Percentiles rank a stretch among this genome's conserved stretches.
phyloP scores from a whole-genome alignment of 2,329 filamentous ascomycete species.

The Exophiala sp. region DNA sequence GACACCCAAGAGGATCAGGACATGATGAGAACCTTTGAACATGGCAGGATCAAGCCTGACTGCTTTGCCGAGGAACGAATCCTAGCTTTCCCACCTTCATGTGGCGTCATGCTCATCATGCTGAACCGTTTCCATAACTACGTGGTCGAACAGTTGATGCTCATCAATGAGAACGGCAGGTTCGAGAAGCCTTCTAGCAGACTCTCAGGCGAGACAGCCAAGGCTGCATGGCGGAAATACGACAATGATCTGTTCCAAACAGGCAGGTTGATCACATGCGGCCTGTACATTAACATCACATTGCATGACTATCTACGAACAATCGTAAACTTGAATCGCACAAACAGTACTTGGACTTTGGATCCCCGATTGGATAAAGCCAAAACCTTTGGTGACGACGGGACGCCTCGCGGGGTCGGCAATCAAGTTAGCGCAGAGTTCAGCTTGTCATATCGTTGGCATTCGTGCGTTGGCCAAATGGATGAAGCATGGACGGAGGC shows the following conservation, averaged over 20 bases:
- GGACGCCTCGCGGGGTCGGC: slow-evolving; percentile 64
- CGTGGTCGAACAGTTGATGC: slow-evolving; percentile 67
- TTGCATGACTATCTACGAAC: slow-evolving; percentile 73
- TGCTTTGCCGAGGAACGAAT: slow-evolving; percentile 65
- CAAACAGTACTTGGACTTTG: slow-evolving; percentile 72
- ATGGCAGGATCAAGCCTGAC: slow-evolving; percentile 68
- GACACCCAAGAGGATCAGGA: slow-evolving; percentile 49
- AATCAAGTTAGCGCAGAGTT: slow-evolving; percentile 83
- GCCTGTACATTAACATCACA: slow-evolving; percentile 72
- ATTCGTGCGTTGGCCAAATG: slow-evolving; percentile 66
- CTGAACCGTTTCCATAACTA: slow-evolving; percentile 76
- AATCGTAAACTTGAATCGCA: slow-evolving; percentile 65
- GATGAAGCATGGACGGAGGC: slow-evolving; percentile 79
- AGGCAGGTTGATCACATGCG: slow-evolving; percentile 65
- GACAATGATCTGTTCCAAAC: slow-evolving; percentile 77
- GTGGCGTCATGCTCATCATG: slow-evolving; percentile 67
- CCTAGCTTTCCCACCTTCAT: slow-evolving; percentile 64
- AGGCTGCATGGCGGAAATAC: slow-evolving; percentile 57
- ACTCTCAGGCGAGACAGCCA: slow-evolving; percentile 46
- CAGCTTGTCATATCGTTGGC: slow-evolving; percentile 82
- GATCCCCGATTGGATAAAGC: slow-evolving; percentile 68
- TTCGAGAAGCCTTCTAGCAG: slow-evolving; percentile 60
- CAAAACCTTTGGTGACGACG: slow-evolving; percentile 49
- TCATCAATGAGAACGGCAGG: slow-evolving; percentile 77
- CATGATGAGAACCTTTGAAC: slow-evolving; percentile 56